These are phyloP conservation scores for Mycocentrospora acerina DNA, from an alignment of 2,329 filamentous ascomycete species.

Conservation along the genomic window DNA sequence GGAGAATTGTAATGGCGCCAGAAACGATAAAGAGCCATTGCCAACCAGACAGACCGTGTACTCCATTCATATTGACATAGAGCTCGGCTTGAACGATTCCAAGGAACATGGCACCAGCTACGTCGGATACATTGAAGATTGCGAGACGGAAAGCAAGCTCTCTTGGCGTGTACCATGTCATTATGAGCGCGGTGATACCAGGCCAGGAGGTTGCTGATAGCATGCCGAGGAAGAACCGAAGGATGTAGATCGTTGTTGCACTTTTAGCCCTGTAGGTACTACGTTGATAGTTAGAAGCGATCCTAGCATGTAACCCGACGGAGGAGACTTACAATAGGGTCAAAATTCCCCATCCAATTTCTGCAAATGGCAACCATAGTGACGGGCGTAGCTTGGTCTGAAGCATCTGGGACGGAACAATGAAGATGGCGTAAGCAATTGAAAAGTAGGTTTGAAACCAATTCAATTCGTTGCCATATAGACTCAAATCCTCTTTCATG, in stretches of 20 bases:
- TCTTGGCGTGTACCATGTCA: slow-evolving; percentile 7
- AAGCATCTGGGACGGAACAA: slow-evolving; percentile 10
- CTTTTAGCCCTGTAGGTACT: slow-evolving; percentile 7
- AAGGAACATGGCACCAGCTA: slow-evolving; percentile 4
- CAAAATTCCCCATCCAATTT: slow-evolving; percentile 5
- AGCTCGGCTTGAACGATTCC: slow-evolving; percentile 6
- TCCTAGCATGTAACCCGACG: too few relatives aligned
- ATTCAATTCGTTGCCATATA: slow-evolving; percentile 14
- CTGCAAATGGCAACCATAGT: slow-evolving; percentile 1
- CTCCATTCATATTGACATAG: slow-evolving; percentile 5
- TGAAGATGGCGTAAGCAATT: slow-evolving; percentile 9
- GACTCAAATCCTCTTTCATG: slow-evolving; percentile 13
- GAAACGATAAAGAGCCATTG: slow-evolving; percentile 9
- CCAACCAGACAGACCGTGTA: slow-evolving; percentile 4
- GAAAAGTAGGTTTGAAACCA: slow-evolving; percentile 10
- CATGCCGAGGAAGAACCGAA: slow-evolving; percentile 2
- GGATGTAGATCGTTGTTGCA: slow-evolving; percentile 5
- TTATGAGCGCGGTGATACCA: slow-evolving; percentile 5
- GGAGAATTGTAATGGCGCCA: slow-evolving; percentile 11
- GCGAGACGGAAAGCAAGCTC: slow-evolving; percentile 11
- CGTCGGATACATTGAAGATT: slow-evolving; percentile 2
- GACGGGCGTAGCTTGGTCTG: slow-evolving; percentile 8
- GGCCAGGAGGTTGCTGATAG: slow-evolving; percentile 4
- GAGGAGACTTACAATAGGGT: slow-evolving; percentile 7
- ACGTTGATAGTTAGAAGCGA: too few relatives aligned